phyloP scores from a whole-genome alignment of 257 asterid species.

The Fraxinus americana region DNA sequence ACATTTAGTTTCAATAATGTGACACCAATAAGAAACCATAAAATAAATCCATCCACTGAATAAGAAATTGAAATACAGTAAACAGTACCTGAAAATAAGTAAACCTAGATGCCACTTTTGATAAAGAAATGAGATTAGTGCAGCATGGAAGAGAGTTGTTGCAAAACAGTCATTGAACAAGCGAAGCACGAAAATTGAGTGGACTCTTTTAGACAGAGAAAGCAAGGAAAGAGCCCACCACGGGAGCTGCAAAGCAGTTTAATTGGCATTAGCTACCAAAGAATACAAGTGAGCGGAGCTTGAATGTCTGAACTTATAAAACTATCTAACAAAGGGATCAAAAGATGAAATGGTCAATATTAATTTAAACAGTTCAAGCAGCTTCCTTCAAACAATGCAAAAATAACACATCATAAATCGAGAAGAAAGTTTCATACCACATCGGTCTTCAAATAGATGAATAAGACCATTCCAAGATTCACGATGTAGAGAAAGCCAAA shows the following conservation, averaged over 20 bases:
- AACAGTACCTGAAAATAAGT: conserved; percentile 80
- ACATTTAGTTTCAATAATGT: no score
- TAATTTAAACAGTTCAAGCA: neutral
- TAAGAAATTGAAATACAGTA: neutral
- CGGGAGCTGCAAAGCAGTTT: no score
- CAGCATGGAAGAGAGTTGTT: no score
- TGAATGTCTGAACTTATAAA: neutral
- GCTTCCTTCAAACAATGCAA: neutral
- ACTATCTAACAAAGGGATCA: neutral
- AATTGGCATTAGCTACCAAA: no score
- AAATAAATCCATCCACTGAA: conserved; percentile 13
- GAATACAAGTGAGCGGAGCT: neutral
- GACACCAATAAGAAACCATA: no score
- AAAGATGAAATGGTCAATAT: neutral
- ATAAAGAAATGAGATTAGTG: no score
- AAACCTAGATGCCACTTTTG: conserved; percentile 98
- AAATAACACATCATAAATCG: neutral
- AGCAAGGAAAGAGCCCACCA: no score
- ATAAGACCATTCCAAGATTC: conserved; percentile 77
- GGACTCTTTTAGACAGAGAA: no score
- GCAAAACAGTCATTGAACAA: no score
- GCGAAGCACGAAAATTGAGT: no score
- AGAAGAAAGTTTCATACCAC: conserved; percentile 57
- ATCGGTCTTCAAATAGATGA: conserved; percentile 77
- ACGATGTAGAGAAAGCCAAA: conserved; percentile 78